A percentile compares a stretch with the other conserved stretches of the same genome.
These are phyloP conservation scores for Cercospora berteroae DNA, from an alignment of 2,329 filamentous ascomycete species.

Conservation along the genomic window DNA sequence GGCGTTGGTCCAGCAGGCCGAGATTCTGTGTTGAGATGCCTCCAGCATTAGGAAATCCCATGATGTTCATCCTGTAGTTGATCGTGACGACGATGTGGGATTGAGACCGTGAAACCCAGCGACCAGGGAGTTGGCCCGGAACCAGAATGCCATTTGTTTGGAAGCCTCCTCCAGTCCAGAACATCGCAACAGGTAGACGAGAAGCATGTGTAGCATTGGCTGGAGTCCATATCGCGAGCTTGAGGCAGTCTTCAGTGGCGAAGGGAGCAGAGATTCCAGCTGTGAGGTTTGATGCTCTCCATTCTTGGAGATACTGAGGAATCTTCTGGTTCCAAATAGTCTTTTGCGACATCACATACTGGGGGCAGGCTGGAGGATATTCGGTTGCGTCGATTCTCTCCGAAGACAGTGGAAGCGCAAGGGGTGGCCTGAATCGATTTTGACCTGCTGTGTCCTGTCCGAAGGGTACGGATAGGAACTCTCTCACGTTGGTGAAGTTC, in stretches of 20 bases:
- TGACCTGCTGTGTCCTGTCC: slow-evolving; percentile 16
- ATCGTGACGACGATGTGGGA: slow-evolving; percentile 44
- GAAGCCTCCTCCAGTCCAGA: slow-evolving; percentile 49
- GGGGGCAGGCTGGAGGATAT: slow-evolving; percentile 32
- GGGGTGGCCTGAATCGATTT: slow-evolving; percentile 19
- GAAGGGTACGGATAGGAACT: slow-evolving; percentile 19
- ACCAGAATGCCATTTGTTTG: slow-evolving; percentile 45
- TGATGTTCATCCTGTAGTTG: slow-evolving; percentile 42
- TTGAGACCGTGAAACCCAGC: slow-evolving; percentile 42
- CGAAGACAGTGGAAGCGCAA: not conserved
- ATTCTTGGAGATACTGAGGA: slow-evolving; percentile 15
- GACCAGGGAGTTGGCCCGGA: slow-evolving; percentile 44
- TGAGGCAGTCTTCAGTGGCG: slow-evolving; percentile 44
- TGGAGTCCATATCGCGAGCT: slow-evolving; percentile 49
- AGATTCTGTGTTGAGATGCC: slow-evolving; percentile 38
- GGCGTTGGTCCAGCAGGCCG: slow-evolving; percentile 42
- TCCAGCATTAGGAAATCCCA: slow-evolving; percentile 39
- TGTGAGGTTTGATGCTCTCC: slow-evolving; percentile 7
- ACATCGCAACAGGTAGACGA: slow-evolving; percentile 47
- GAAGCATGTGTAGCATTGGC: slow-evolving; percentile 23
- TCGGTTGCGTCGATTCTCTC: not conserved
- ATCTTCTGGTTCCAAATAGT: slow-evolving; percentile 33
- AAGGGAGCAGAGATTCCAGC: slow-evolving; percentile 16
- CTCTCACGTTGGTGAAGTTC: slow-evolving; percentile 13
- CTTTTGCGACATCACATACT: slow-evolving; percentile 36